phyloP scores from a whole-genome alignment of 352 stramenopile species.

The Lagenidium giganteum region DNA sequence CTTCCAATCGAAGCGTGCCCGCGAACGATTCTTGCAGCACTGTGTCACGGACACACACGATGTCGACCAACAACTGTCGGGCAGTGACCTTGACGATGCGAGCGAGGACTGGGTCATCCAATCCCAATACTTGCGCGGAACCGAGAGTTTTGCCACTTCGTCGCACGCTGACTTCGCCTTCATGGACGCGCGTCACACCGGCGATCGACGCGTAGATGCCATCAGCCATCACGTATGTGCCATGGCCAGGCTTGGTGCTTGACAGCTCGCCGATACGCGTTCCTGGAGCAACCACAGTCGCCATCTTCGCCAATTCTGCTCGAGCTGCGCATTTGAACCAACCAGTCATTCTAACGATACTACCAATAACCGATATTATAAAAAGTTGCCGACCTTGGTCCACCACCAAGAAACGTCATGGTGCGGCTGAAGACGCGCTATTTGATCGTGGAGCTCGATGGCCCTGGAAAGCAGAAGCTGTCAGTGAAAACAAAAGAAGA shows the following conservation, averaged over 20 bases:
- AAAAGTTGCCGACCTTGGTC: slow-evolving; percentile 1
- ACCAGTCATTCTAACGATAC: no score
- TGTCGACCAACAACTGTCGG: slow-evolving; percentile 74
- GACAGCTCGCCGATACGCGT: no score
- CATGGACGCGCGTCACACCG: slow-evolving; percentile 31
- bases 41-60: slow-evolving; percentile 60
- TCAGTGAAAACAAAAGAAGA: slow-evolving; percentile 57
- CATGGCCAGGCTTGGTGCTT: no score
- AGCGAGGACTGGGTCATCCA: slow-evolving; percentile 63
- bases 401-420: slow-evolving; percentile 21
- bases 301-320: no score
- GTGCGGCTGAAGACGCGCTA: slow-evolving; percentile 78
- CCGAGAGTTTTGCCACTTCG: slow-evolving; percentile 50
- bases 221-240: slow-evolving; percentile 54
- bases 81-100: slow-evolving; percentile 63
- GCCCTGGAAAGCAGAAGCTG: slow-evolving; percentile 28
- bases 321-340: no score
- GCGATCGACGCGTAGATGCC: slow-evolving; percentile 70
- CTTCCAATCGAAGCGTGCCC: slow-evolving; percentile 71
- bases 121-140: slow-evolving; percentile 62
- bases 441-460: slow-evolving; percentile 50
- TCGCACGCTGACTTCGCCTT: slow-evolving; percentile 38
- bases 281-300: no score
- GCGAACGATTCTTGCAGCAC: slow-evolving; percentile 78
- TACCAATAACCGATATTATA: neutral